Conservation (phyloP, 2,329 filamentous ascomycete genomes). For the Xylariaceae sp. region DNA sequence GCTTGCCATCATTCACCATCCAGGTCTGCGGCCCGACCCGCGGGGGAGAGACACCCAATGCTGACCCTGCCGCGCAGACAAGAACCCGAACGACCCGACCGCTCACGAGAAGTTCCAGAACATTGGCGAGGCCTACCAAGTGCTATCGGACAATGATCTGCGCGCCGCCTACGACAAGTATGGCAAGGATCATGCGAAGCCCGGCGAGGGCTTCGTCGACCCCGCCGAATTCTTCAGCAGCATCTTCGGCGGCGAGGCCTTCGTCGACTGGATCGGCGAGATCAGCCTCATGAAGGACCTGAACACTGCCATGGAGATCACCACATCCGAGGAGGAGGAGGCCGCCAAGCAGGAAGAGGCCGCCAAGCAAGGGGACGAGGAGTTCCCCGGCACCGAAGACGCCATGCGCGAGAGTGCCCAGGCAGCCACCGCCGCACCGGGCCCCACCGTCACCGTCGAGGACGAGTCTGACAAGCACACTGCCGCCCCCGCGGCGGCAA, state of each 20-base stretch:
- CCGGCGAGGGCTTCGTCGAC: constrained; percentile 87
- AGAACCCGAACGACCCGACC: constrained; percentile 93
- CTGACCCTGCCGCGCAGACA: constrained; percentile 51
- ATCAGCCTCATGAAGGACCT: constrained; percentile 98
- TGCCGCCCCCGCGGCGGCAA: constrained; percentile 23
- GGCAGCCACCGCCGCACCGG: constrained; percentile 11
- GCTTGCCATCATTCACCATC: constrained; percentile 87
- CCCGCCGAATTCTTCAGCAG: constrained; percentile 96
- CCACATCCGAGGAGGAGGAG: constrained; percentile 69
- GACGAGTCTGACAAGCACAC: constrained; percentile 22
- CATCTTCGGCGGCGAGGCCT: constrained; percentile 96
- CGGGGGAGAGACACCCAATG: not conserved
- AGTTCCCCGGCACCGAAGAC: constrained; percentile 51
- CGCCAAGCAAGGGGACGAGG: constrained; percentile 29
- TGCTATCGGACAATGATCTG: constrained; percentile 80
- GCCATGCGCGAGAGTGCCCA: constrained; percentile 50
- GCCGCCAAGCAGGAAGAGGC: constrained; percentile 37
- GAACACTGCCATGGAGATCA: constrained; percentile 97
- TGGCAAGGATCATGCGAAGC: constrained; percentile 91
- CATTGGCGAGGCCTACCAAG: constrained; percentile 67
- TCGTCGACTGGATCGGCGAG: constrained; percentile 94
- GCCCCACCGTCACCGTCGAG: constrained; percentile 20
- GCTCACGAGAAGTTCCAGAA: constrained; percentile 92
- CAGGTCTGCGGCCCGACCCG: constrained; percentile 44
- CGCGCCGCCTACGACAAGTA: constrained; percentile 93